Evolutionary conservation across 768 basidiomycete genomes (phyloP), one percentile per base, ranked within the genome.

Genomic region (Mycena vitilis): DNA sequence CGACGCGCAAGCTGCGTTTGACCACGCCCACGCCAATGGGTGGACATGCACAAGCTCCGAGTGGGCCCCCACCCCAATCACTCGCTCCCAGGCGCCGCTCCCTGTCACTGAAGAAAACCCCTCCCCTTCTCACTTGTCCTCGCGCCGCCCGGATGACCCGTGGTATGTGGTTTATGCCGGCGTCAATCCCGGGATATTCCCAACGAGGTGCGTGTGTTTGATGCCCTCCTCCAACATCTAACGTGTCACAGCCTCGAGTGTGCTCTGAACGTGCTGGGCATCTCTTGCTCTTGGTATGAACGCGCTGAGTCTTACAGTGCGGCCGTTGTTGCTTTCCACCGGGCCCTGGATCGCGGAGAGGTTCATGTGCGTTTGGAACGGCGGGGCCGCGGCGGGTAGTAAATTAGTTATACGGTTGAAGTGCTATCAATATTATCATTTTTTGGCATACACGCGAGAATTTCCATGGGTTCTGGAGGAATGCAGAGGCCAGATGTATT

Each of bases 161-260:
- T 54, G 53, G 53, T 54, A 54, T n/a, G 53, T 54, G 4, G 53
- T 54, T 15, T 54, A 54, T 16, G 53, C 53, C 16, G 53, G 53
- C 9, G 20, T 54, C 6, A 54, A 54, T 9, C 53, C 53, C 53
- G 53, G 53, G 1, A 15, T 54, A 12, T 54, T 54, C 16, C 30
- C 30, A 34, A 36, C 30, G 30, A 54, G 37, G 53, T 54, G 37
- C 53, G 53, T 37, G 23, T 2, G 34, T n/a, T 7, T 54, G 2
- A 16, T 34, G 9, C 12, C 18, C 15, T 1, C 34, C 30, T 36
- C 30, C 30, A 5, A 5, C 30, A 5, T 30, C 30, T 30, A 30
- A 30, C 30, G 5, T 30, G 30, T 16, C 18, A 4, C 10, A 54
- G 53, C 13, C 34, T 54, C 1, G 53, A 54, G 53, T 54, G 53